Conservation (phyloP, 2,329 filamentous ascomycete genomes). For the Aschersonia sp. region DNA sequence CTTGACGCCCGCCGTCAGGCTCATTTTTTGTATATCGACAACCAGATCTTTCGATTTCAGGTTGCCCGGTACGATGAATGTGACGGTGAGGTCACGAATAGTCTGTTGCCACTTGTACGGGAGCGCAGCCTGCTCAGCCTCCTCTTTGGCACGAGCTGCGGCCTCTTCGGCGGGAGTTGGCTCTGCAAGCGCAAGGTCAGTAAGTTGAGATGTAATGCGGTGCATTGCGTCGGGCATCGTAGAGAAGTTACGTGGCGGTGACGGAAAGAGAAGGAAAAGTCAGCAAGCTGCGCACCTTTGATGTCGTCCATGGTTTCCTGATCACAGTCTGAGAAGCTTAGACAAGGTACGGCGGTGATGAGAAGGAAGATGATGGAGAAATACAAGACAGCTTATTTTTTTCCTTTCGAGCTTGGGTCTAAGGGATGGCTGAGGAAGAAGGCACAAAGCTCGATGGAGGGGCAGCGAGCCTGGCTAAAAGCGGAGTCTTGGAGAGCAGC, state of each 20-base stretch:
- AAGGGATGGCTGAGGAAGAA: neutral
- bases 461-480: neutral
- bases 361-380: no score
- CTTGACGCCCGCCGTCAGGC: conserved; percentile 70
- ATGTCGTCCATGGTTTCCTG: conserved; percentile 1
- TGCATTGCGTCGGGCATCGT: neutral
- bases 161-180: conserved; percentile 40
- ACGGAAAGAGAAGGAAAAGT: no score
- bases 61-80: conserved; percentile 63
- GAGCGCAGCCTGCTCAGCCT: conserved; percentile 74
- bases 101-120: conserved; percentile 98
- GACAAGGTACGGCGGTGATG: no score
- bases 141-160: conserved; percentile 54
- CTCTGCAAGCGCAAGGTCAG: conserved; percentile 21
- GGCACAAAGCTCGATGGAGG: neutral
- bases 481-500: neutral
- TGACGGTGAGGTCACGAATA: conserved; percentile 76
- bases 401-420: neutral
- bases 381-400: no score
- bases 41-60: conserved; percentile 74
- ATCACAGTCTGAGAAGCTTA: neutral
- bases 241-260: no score
- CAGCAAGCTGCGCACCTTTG: conserved; percentile 1
- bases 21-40: conserved; percentile 67
- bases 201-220: neutral